Evolutionary conservation across 75 land plant genomes (phyloP), one percentile per base, ranked within the genome.

Genomic region (Pinus tabuliformis): DNA sequence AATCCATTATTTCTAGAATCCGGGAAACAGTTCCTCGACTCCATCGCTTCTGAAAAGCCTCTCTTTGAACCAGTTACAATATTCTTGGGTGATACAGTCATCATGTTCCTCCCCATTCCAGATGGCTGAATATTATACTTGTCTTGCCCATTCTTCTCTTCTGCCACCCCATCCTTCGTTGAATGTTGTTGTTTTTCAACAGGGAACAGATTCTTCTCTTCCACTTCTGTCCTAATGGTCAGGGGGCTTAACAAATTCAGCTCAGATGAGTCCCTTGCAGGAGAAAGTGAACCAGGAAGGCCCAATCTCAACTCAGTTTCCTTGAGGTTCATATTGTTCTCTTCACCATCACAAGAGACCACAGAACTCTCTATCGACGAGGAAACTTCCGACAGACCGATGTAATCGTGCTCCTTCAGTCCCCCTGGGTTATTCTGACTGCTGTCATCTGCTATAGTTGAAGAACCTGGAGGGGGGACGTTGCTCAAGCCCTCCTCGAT

Each of bases 291-390:
- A 2, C 87, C 87, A 57, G 92, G 90, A 57, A 86, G 83, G 13
- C 92, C 95, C 12, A 92, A 83, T 28, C 90, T 74, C 13, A 92
- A 84, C 87, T 86, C 95, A n/a, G 95, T 92, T 57, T 83, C 92
- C 75, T 81, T 85, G 72, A 82, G 72, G 70, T 85, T 86, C 58
- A 88, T 74, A 70, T 62, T 61, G 52, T 45, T 57, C 59, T 33
- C 72, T 58, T 57, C 78, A 49, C 61, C 72, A 22, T 62, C 68
- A 14, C 5, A 56, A 73, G 58, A 22, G 18, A 56, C 36, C 3
- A 56, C 58, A 26, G 57, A 54, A 2, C 74, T 54, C 36, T 73
- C 74, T 58, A 73, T 73, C 30, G 83, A 56, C 17, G 83, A 83
- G 7, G 86, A 78, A 18, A 85, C 81, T 75, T 85, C 87, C 12